These are phyloP conservation scores for Phytopythium delawarense DNA, from an alignment of 352 stramenopile genomes.

Conservation along the genomic window DNA sequence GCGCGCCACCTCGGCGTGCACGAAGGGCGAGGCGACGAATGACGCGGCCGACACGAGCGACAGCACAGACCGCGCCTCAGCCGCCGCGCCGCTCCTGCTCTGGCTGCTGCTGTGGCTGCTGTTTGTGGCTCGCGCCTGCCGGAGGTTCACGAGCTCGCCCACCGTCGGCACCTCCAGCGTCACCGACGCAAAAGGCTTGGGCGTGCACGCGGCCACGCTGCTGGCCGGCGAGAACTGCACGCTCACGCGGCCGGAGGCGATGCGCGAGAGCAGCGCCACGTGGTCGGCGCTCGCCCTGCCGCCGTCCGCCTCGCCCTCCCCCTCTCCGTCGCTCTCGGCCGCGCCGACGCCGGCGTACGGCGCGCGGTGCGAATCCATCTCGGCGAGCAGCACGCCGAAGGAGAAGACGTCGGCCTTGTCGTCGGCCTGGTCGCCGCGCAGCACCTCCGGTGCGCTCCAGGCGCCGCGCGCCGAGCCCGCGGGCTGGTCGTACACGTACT, in stretches of 20 bases:
- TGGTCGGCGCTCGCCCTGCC: constrained; percentile 2
- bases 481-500: neutral
- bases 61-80: neutral
- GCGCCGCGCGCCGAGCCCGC: constrained; percentile 4
- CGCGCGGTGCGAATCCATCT: constrained; percentile 30
- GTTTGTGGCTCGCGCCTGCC: constrained; percentile 1
- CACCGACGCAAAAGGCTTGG: neutral
- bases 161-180: neutral
- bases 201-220: neutral
- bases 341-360: constrained; percentile 17
- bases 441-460: constrained; percentile 47
- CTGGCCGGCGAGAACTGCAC: constrained; percentile 23
- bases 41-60: constrained; percentile 3
- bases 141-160: neutral
- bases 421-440: constrained; percentile 32
- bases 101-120: neutral
- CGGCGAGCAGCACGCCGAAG: constrained; percentile 50
- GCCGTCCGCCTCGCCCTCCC: neutral
- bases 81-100: neutral
- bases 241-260: constrained; percentile 20
- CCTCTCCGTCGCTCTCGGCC: neutral
- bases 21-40: neutral
- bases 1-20: constrained; percentile 20
- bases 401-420: constrained; percentile 52
- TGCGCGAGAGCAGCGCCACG: constrained; percentile 29